A percentile compares a stretch with the other conserved stretches of the same genome.
Conservation (phyloP, 2,329 filamentous ascomycete species). For the Colletotrichum sp. region DNA sequence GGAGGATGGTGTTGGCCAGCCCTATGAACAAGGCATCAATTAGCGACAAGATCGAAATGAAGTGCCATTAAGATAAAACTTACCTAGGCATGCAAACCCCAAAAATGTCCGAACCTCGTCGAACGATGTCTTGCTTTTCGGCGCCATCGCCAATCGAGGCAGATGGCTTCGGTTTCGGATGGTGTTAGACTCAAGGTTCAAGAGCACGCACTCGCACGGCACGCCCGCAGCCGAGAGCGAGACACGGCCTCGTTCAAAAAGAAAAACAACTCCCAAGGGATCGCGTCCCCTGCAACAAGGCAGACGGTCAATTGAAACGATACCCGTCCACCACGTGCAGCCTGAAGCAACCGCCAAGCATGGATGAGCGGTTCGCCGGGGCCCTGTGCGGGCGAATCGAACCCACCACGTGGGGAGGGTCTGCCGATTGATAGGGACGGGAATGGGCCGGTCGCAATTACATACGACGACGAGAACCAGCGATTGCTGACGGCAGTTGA, state of each 20-base stretch:
- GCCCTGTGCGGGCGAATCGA: conserved; percentile 2
- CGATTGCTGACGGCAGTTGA: neutral
- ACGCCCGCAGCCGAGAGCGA: neutral
- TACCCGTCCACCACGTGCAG: neutral
- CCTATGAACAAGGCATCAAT: conserved; percentile 24
- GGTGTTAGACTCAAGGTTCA: neutral
- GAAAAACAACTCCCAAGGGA: neutral
- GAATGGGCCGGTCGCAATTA: neutral
- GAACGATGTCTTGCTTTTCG: neutral
- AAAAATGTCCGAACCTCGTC: neutral
- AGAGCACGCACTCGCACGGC: neutral
- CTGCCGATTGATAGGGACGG: conserved; percentile 7
- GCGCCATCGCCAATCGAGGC: neutral
- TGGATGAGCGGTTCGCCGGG: neutral
- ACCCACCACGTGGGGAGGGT: conserved; percentile 15
- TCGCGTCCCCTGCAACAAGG: neutral
- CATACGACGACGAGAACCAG: neutral
- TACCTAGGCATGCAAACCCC: conserved; percentile 13
- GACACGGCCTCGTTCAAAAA: neutral
- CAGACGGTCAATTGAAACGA: neutral
- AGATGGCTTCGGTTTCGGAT: neutral
- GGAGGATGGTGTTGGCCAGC: conserved; percentile 33
- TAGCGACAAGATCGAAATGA: neutral
- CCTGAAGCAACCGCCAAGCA: neutral
- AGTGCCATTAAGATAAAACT: neutral